Base-by-base conservation (phyloP, 495 filamentous ascomycete genomes). In the Pyrenula massariospora region DNA sequence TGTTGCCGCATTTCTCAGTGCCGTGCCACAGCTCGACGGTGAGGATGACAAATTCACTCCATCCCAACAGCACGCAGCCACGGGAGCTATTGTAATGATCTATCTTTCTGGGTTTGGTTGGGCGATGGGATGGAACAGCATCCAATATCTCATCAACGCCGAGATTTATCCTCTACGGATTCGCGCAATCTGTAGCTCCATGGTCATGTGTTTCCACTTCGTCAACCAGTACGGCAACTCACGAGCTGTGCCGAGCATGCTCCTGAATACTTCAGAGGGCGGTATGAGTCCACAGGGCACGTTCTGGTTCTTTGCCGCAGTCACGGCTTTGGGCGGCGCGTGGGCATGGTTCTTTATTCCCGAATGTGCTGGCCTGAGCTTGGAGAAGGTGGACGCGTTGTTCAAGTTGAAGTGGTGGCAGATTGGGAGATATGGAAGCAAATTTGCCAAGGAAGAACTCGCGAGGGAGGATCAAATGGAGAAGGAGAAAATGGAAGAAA, bases 61-160 rank as follows among this genome's bases (percentile, higher is more conserved):
- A 1, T 61, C 63, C n/a, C 25, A 69, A 47, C 55, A 61, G 11
- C 70, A 59, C 51, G 69, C 73, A 3, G 78, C 78, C 51, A 67
- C 72, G 50, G 83, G 74, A 31, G 83, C 79, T 15, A 78, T 87
- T 57, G 80, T 77, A 24, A 81, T 84, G 78, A 84, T 88, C 54
- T 88, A 82, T 59, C 36, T 88, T 48, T 83, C 77, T 0, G 83
- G 82, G 2, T 66, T 79, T 15, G 84, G 85, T 1, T 89, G 86
- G 85, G 84, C 85, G 0, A 70, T 88, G 0, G 85, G 86, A 52
- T 89, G 85, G 84, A 88, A 87, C 63, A 77, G 73, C 2, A 86
- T 88, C 73, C 86, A 87, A 61, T 91, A 88, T 57, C 76, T 91
- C 1, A 74, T 89, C 52, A 87, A 84, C 22, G 82, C 84, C 0